Percentiles rank a stretch among this genome's conserved stretches.
phyloP scores from a whole-genome alignment of 2,329 filamentous ascomycete species.

The Cladophialophora yegresii region DNA sequence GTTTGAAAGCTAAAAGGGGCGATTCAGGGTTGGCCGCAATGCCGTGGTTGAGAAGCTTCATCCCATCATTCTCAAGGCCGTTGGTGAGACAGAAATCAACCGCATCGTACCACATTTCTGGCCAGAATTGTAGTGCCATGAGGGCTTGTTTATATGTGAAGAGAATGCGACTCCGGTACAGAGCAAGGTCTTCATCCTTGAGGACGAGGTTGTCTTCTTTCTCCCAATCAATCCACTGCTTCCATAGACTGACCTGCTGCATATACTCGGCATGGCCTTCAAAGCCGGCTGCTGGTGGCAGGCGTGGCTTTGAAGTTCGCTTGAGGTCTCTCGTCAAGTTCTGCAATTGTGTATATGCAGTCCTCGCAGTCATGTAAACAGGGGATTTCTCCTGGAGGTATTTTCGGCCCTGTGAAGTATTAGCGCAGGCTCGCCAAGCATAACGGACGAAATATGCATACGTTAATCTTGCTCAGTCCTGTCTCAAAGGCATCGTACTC shows the following conservation, averaged over 20 bases:
- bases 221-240: conserved; percentile 92
- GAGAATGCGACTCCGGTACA: conserved; percentile 75
- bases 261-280: conserved; percentile 82
- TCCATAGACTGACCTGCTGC: conserved; percentile 85
- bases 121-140: conserved; percentile 92
- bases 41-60: conserved; percentile 77
- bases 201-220: conserved; percentile 88
- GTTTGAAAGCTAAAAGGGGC: conserved; percentile 83
- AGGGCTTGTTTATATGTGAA: conserved; percentile 92
- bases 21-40: conserved; percentile 91
- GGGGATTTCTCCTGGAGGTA: conserved; percentile 91
- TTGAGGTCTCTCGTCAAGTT: conserved; percentile 77
- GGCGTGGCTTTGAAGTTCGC: conserved; percentile 73
- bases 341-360: conserved; percentile 84
- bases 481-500: conserved; percentile 98
- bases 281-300: conserved; percentile 82
- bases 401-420: conserved; percentile 72
- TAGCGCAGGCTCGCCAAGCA: conserved; percentile 14
- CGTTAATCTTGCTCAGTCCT: conserved; percentile 86
- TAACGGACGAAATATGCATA: conserved; percentile 48
- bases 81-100: conserved; percentile 90
- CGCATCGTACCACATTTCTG: conserved; percentile 93
- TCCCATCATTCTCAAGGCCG: conserved; percentile 68
- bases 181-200: conserved; percentile 73
- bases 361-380: conserved; percentile 93